Conservation (phyloP, 306 rosid species). For the Prosopis cineraria region DNA sequence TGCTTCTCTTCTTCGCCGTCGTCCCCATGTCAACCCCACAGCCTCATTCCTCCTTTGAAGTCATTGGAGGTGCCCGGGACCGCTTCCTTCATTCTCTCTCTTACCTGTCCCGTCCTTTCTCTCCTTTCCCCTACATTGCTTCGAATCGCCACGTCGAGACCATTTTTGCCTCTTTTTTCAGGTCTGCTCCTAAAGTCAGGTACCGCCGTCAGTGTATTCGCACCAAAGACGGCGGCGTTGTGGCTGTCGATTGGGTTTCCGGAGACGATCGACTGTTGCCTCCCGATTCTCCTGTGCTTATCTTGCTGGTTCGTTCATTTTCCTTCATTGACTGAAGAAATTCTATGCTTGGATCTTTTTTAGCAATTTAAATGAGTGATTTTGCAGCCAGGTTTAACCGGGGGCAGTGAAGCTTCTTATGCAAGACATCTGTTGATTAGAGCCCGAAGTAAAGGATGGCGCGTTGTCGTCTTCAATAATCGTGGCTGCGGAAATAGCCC, state of each 20-base stretch:
- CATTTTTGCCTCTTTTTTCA: conserved; percentile 75
- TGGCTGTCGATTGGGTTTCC: conserved; percentile 85
- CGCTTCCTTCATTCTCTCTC: conserved; percentile 55
- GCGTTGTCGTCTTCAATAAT: conserved; percentile 88
- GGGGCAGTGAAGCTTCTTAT: conserved; percentile 82
- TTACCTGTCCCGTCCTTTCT: conserved; percentile 51
- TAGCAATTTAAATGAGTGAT: neutral
- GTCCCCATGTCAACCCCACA: conserved; percentile 12
- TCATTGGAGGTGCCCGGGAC: conserved; percentile 61
- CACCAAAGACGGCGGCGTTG: conserved; percentile 62
- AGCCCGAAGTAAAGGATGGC: conserved; percentile 78
- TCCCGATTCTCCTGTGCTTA: conserved; percentile 64
- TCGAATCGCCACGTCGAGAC: conserved; percentile 84
- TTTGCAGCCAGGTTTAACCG: conserved; percentile 91
- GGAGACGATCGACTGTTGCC: conserved; percentile 58
- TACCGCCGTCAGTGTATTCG: conserved; percentile 78
- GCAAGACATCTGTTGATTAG: conserved; percentile 78
- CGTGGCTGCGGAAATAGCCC: conserved; percentile 94
- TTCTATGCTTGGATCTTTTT: neutral
- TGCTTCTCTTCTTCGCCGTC: conserved; percentile 31
- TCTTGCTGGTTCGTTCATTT: conserved; percentile 67
- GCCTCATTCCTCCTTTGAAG: conserved; percentile 63
- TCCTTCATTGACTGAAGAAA: neutral
- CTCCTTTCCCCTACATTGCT: conserved; percentile 55
- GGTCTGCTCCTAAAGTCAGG: conserved; percentile 59